These are phyloP conservation scores for Dispira simplex DNA, from an alignment of 192 early-diverging fungal genomes.

Conservation along the genomic window DNA sequence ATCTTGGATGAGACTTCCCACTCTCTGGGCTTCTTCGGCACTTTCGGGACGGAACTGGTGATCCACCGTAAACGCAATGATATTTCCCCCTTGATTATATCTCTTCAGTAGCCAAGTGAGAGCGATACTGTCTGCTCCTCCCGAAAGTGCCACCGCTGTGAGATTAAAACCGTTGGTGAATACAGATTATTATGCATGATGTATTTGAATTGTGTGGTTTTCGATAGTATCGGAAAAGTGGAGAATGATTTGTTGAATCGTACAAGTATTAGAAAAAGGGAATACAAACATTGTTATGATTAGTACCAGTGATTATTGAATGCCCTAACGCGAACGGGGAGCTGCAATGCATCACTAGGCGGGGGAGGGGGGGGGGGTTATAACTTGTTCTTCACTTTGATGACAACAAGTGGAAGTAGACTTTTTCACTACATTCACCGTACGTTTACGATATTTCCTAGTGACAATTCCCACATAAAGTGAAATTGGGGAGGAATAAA, in stretches of 20 bases:
- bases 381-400: neutral
- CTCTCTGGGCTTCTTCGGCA: neutral
- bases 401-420: neutral
- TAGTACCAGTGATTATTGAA: neutral
- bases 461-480: neutral
- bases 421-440: neutral
- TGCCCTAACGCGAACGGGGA: neutral
- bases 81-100: neutral
- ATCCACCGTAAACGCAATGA: constrained; percentile 12
- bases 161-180: neutral
- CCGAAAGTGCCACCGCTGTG: constrained; percentile 28
- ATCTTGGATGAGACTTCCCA: neutral
- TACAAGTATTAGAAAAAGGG: too few species aligned
- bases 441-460: neutral
- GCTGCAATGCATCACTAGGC: neutral
- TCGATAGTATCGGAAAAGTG: neutral
- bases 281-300: too few species aligned
- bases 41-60: constrained; percentile 12
- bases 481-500: too few species aligned
- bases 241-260: neutral
- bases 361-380: neutral
- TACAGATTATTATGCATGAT: neutral
- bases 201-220: neutral
- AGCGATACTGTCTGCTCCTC: neutral
- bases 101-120: neutral